These are phyloP conservation scores for Saururus chinensis DNA, from an alignment of 164 flowering plant genomes.

Conservation along the genomic window DNA sequence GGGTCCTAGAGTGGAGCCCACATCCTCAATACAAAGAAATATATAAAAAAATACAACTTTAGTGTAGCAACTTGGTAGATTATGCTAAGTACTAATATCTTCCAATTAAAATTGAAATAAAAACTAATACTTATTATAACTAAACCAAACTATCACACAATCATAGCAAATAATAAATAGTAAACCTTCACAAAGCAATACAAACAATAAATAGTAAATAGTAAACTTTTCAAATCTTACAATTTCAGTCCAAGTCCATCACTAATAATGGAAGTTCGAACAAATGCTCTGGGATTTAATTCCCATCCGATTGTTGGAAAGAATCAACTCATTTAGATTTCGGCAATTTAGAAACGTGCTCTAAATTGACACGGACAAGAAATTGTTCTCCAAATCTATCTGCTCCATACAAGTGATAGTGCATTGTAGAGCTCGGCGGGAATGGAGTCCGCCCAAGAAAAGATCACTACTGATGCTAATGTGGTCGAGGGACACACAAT, in stretches of 20 bases:
- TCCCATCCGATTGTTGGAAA: conserved; percentile 44
- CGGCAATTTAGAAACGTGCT: conserved; percentile 37
- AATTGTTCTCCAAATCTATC: conserved; percentile 50
- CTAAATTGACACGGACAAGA: conserved; percentile 39
- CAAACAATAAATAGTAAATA: too few relatives aligned
- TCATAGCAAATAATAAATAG: too few relatives aligned
- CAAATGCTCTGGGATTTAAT: conserved; percentile 49
- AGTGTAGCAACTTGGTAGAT: too few relatives aligned
- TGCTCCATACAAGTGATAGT: conserved; percentile 29
- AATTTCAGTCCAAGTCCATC: conserved; percentile 56
- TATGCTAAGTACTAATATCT: too few relatives aligned
- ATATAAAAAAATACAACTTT: too few relatives aligned
- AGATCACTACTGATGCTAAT: conserved; percentile 44
- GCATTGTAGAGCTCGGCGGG: conserved; percentile 59
- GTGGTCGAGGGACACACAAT: conserved; percentile 42
- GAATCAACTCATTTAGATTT: conserved; percentile 47
- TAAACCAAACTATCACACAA: too few relatives aligned
- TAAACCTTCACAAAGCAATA: too few relatives aligned
- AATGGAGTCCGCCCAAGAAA: conserved; percentile 41
- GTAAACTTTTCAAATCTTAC: too few relatives aligned
- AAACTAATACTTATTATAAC: too few relatives aligned
- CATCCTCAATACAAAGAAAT: too few relatives aligned
- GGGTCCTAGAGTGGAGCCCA: too few relatives aligned
- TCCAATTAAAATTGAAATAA: too few relatives aligned
- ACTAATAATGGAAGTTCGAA: conserved; percentile 55